Conservation (phyloP, 805 yeast genomes). For the Schwanniomyces pseudopolymorphus region DNA sequence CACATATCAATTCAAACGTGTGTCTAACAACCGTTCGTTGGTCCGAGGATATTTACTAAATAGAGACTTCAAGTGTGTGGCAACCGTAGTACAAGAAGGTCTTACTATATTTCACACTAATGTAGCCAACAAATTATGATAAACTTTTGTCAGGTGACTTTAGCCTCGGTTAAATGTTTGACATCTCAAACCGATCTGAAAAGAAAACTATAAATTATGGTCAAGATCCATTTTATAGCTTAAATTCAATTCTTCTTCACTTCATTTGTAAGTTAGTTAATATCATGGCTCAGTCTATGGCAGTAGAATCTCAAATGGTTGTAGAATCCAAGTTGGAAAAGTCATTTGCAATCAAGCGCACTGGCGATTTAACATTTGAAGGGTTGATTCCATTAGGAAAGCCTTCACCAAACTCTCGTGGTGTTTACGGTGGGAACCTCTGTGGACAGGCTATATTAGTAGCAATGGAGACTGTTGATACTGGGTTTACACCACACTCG, state of each 20-base stretch:
- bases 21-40: conserved; percentile 34
- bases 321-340: conserved; percentile 9
- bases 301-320: neutral
- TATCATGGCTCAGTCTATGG: neutral
- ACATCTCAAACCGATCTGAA: neutral
- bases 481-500: conserved; percentile 40
- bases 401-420: conserved; percentile 28
- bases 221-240: neutral
- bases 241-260: no score
- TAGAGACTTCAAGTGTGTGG: conserved; percentile 29
- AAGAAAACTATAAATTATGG: neutral
- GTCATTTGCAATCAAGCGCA: conserved; percentile 9
- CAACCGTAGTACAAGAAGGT: conserved; percentile 44
- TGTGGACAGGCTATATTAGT: conserved; percentile 35
- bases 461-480: conserved; percentile 29
- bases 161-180: conserved; percentile 1
- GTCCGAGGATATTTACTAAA: conserved; percentile 38
- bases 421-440: conserved; percentile 43
- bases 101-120: conserved; percentile 24
- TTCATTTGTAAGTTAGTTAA: neutral
- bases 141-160: neutral
- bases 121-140: neutral
- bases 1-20: conserved; percentile 34
- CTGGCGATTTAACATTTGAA: conserved; percentile 11
- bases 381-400: conserved; percentile 28